phyloP scores from a whole-genome alignment of 768 basidiomycete genomes.

The Collybia sordida region DNA sequence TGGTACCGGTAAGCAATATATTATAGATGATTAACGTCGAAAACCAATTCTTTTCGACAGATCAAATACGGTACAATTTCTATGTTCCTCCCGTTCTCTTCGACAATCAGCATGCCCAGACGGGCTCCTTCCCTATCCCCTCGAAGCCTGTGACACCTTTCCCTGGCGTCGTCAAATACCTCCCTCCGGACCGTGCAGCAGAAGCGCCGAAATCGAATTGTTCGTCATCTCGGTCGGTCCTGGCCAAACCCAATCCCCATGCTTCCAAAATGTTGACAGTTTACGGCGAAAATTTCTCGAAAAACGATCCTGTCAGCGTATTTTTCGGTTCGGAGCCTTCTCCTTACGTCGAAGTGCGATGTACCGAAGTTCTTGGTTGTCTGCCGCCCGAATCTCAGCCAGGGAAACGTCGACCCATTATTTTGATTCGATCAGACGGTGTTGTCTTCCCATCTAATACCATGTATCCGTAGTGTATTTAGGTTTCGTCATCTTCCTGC shows the following conservation, averaged over 20 bases:
- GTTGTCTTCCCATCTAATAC: slow-evolving; percentile 84
- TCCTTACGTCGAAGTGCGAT: slow-evolving; percentile 84
- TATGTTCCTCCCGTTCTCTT: slow-evolving; percentile 85
- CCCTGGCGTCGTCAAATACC: slow-evolving; percentile 87
- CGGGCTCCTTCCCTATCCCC: slow-evolving; percentile 74
- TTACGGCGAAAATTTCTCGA: slow-evolving; percentile 88
- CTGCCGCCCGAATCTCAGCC: slow-evolving; percentile 70
- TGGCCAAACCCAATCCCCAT: slow-evolving; percentile 78
- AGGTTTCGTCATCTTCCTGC: slow-evolving; percentile 9
- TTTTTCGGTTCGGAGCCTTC: slow-evolving; percentile 89
- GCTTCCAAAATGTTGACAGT: slow-evolving; percentile 80
- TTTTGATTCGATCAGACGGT: slow-evolving; percentile 82
- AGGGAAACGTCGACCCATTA: slow-evolving; percentile 72
- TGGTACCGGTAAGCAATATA: slow-evolving; percentile 67
- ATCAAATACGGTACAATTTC: slow-evolving; percentile 92
- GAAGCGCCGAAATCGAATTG: slow-evolving; percentile 79
- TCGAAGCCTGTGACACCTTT: slow-evolving; percentile 84
- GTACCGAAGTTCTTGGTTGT: slow-evolving; percentile 82
- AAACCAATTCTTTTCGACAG: slow-evolving; percentile 35
- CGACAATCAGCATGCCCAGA: slow-evolving; percentile 76
- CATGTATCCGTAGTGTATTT: slow-evolving; percentile 67
- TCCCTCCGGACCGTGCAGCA: slow-evolving; percentile 84
- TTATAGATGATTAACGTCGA: slow-evolving; percentile 4
- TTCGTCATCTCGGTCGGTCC: slow-evolving; percentile 60
- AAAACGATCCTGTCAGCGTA: slow-evolving; percentile 75